Evolutionary conservation across 1,284 basidiomycete species (phyloP), one percentile per base, ranked within the genome.

Genomic region (Boletellus deceptivus): DNA sequence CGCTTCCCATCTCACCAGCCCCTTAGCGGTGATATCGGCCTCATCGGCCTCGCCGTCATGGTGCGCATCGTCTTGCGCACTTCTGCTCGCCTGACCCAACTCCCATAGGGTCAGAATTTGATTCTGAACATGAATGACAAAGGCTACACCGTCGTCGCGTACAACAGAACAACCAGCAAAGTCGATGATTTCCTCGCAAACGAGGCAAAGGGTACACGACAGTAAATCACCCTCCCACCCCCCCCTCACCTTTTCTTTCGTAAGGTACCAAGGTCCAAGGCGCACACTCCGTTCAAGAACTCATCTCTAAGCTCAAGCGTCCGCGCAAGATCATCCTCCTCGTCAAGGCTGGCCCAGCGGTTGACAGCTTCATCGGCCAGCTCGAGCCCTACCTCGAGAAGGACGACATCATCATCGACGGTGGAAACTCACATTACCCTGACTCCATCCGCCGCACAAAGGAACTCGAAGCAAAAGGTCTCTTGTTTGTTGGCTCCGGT

Each of bases 121-220:
- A 95, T 97, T 71, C 79, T 97, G 61, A 97, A 97, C 80, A 97
- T 97, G 91, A 95, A 95, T 72, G 96, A 98, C 82, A 98, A 99
- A 78, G 97, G 97, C 48, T 99, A 94, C 79, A 94, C 77, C 59
- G 97, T 99, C 64, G 88, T 93, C 61, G 94, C 93, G 22, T 99
- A 90, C 80, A 99, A 99, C 82, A 91, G 96, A 64, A 99, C 96
- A 43, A 90, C 86, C 63, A 88, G 84, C 77, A 99, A 99, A 76
- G 95, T 99, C 62, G 94, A 98, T 72, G 70, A 83, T 71, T 99
- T 99, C 84, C 84, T 99, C 56, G 84, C 79, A 58, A 94, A 98
- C 73, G 93, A 99, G 77, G 97, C 97, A 59, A 98, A 98, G 83
- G 96, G 95, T 93, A 65, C 55, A 69, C 62, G 50, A 44, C 64